These are phyloP conservation scores for Leptoxyphium fumago DNA, from an alignment of 2,329 filamentous ascomycete species.

Conservation along the genomic window DNA sequence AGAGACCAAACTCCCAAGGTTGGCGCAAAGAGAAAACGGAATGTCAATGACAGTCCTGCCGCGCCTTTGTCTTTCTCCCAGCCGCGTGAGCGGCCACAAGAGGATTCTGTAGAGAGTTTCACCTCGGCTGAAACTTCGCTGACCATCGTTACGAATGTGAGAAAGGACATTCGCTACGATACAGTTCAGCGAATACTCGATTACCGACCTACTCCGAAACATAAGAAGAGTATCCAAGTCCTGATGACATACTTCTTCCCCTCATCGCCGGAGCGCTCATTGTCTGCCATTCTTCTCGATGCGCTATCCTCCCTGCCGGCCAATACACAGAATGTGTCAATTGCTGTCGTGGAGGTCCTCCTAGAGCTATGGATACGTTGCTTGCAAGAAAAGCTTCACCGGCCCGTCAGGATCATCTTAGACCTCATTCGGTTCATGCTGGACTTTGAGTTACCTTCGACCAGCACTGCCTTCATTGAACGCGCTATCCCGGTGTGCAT, in stretches of 20 bases:
- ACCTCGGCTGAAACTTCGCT: not conserved
- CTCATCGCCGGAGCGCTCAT: slow-evolving; percentile 44
- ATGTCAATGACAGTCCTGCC: slow-evolving; percentile 49
- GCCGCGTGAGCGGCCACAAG: slow-evolving; percentile 3
- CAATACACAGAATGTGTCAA: slow-evolving; percentile 40
- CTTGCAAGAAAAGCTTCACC: slow-evolving; percentile 46
- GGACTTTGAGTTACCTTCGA: slow-evolving; percentile 42
- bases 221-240: slow-evolving; percentile 51
- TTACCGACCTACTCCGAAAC: slow-evolving; percentile 40
- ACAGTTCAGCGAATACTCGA: slow-evolving; percentile 49
- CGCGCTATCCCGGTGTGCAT: slow-evolving; percentile 35
- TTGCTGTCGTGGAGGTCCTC: slow-evolving; percentile 49
- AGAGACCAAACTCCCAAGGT: slow-evolving; percentile 46
- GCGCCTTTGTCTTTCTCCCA: slow-evolving; percentile 28
- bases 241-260: slow-evolving; percentile 51
- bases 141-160: not conserved
- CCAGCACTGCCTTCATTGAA: slow-evolving; percentile 45
- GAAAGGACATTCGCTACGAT: slow-evolving; percentile 13
- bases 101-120: not conserved
- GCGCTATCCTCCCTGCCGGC: slow-evolving; percentile 40
- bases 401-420: slow-evolving; percentile 50
- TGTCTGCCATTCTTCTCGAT: slow-evolving; percentile 55
- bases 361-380: slow-evolving; percentile 56
- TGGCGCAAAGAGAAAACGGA: slow-evolving; percentile 53
- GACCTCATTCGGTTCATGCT: slow-evolving; percentile 51